Evolutionary conservation across 176 grass and related monocot genomes (phyloP), one percentile per base, ranked within the genome.

Genomic region (Musa itinerans): DNA sequence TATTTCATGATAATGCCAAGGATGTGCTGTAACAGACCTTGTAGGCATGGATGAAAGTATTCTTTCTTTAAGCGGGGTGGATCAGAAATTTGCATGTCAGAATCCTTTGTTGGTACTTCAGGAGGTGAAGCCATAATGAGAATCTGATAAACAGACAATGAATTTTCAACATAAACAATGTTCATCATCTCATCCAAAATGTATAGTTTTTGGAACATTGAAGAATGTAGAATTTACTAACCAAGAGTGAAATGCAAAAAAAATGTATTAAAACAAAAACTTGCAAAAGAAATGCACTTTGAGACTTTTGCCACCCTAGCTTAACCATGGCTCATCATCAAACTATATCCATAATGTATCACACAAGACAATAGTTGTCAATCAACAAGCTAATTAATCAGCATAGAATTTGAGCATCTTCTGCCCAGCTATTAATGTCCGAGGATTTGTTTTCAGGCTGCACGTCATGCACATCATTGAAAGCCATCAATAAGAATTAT

Each of bases 1-100:
- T 59, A 98, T 93, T 68, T 98, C 90, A 65, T 91, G 88, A 75
- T 98, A 90, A 87, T 98, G 94, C 94, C 94, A 98, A n/a, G 94
- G 88, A 78, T 98, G 94, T 0, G 90, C 90, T 21, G 94, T 88
- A 82, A 93, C 75, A 76, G 90, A 85, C 53, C 90, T 90, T 69
- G 75, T 81, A 27, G 90, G 78, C 84, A 98, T 87, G 25, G 95
- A 89, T 11, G 95, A 91, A 27, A 98, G 68, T 52, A 85, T 98
- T 56, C 90, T 89, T 82, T 98, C 90, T 83, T 93, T 98, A n/a
- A 98, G 79, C 50, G 83, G 82, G 83, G 84, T 79, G 85, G 83
- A 52, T 75, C 24, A 29, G 84, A 77, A 26, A 68, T 9, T 8
- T 84, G 53, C 21, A 58, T 17, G 11, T 74, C 65, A 2, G 29